These are phyloP conservation scores for Cocos nucifera DNA, from an alignment of 176 grass and related monocot species.

Conservation along the genomic window DNA sequence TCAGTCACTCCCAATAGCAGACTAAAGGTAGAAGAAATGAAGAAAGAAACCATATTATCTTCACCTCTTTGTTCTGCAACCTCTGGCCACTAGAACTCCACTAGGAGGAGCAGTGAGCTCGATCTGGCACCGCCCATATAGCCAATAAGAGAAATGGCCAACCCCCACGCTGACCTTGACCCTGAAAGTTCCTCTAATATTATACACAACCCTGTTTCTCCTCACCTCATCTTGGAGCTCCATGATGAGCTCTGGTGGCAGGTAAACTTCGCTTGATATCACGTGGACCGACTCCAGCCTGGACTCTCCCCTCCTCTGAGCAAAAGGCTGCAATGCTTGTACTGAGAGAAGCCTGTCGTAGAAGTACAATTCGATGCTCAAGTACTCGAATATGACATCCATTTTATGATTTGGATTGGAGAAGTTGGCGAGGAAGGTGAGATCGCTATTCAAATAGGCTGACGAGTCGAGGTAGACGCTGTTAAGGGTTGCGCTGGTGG, in stretches of 20 bases:
- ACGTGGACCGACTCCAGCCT: constrained; percentile 54
- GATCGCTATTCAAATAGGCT: constrained; percentile 64
- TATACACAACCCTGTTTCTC: constrained; percentile 58
- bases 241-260: constrained; percentile 53
- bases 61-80: constrained; percentile 52
- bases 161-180: constrained; percentile 58
- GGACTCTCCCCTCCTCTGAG: constrained; percentile 37
- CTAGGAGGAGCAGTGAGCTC: constrained; percentile 68
- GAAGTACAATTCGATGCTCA: constrained; percentile 64
- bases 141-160: constrained; percentile 56
- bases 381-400: constrained; percentile 43
- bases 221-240: constrained; percentile 63
- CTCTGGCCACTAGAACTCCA: constrained; percentile 60
- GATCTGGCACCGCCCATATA: constrained; percentile 49
- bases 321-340: constrained; percentile 59
- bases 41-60: background rate
- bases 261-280: constrained; percentile 64
- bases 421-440: constrained; percentile 66
- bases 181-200: constrained; percentile 53
- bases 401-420: constrained; percentile 88
- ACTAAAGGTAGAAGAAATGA: background rate
- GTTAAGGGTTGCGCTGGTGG: constrained; percentile 52
- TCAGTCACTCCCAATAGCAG: too few relatives aligned
- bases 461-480: constrained; percentile 56
- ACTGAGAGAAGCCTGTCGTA: constrained; percentile 41